Conservation (phyloP, 2,329 filamentous ascomycete genomes). For the Sarocladiaceae sp. region DNA sequence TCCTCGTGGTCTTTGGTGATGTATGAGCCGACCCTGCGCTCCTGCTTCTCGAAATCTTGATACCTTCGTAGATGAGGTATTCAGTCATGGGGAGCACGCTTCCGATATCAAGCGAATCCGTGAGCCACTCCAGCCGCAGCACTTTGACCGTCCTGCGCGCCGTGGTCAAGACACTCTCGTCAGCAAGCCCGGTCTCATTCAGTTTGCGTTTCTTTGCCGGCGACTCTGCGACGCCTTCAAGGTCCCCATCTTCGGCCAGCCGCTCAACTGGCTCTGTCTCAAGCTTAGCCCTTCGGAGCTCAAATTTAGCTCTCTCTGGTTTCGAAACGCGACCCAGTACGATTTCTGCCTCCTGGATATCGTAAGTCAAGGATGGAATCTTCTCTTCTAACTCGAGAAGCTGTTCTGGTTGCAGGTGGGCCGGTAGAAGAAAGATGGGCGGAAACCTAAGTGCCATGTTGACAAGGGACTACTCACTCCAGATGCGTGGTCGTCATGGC, state of each 20-base stretch:
- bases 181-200: not conserved
- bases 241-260: not conserved
- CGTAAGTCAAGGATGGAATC: conserved; percentile 61
- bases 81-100: conserved; percentile 38
- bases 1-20: not conserved
- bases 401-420: conserved; percentile 59
- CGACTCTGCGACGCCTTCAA: not conserved
- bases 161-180: not conserved
- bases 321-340: conserved; percentile 68
- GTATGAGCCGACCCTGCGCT: not conserved
- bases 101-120: conserved; percentile 41
- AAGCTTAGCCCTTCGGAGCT: conserved; percentile 64
- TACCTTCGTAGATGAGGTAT: conserved; percentile 51
- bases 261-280: conserved; percentile 42
- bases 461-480: not conserved
- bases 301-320: conserved; percentile 66
- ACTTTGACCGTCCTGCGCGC: conserved; percentile 38
- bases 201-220: conserved; percentile 7
- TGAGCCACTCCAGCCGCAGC: conserved; percentile 53
- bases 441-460: conserved; percentile 38
- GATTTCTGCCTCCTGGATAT: conserved; percentile 64
- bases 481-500: too few species aligned
- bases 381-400: conserved; percentile 58
- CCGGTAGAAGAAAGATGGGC: conserved; percentile 65
- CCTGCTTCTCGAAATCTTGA: conserved; percentile 17